A percentile compares a stretch with the other conserved stretches of the same genome.
Evolutionary conservation across 2,329 filamentous ascomycete genomes (phyloP).

Genomic region (Scedosporium minutisporum): DNA sequence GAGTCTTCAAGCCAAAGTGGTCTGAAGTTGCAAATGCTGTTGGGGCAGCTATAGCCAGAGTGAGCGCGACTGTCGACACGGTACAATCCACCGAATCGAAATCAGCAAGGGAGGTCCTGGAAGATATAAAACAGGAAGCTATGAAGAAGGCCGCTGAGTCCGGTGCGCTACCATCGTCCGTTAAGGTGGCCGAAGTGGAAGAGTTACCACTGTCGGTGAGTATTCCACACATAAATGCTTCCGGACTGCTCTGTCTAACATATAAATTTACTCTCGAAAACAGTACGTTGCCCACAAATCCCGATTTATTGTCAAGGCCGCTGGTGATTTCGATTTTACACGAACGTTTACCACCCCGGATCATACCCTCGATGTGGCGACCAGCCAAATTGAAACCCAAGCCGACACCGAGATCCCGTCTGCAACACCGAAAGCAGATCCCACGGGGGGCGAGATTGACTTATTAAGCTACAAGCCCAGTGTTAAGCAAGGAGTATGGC

Average conservation of each 20-base stretch:
- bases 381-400: slow-evolving; percentile 13
- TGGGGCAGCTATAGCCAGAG: slow-evolving; percentile 51
- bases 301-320: slow-evolving; percentile 48
- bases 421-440: slow-evolving; percentile 7
- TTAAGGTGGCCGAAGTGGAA: slow-evolving; percentile 42
- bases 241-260: not conserved
- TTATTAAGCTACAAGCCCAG: slow-evolving; percentile 36
- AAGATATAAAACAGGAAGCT: slow-evolving; percentile 30
- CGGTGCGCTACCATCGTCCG: slow-evolving; percentile 33
- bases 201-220: slow-evolving; percentile 33
- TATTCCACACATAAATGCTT: not conserved
- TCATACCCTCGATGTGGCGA: slow-evolving; percentile 14
- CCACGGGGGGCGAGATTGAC: slow-evolving; percentile 17
- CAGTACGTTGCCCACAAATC: slow-evolving; percentile 40
- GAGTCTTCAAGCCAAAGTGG: slow-evolving; percentile 45
- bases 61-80: slow-evolving; percentile 44
- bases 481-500: slow-evolving; percentile 43
- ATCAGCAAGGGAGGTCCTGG: slow-evolving; percentile 26
- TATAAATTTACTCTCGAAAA: slow-evolving; percentile 8
- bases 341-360: slow-evolving; percentile 14
- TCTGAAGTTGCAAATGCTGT: slow-evolving; percentile 56
- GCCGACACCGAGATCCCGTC: not conserved
- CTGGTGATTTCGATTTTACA: slow-evolving; percentile 39
- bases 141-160: slow-evolving; percentile 9
- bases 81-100: slow-evolving; percentile 37